A percentile compares a stretch with the other conserved stretches of the same genome.
Conservation (phyloP, 495 filamentous ascomycete genomes). For the Viridothelium virens region DNA sequence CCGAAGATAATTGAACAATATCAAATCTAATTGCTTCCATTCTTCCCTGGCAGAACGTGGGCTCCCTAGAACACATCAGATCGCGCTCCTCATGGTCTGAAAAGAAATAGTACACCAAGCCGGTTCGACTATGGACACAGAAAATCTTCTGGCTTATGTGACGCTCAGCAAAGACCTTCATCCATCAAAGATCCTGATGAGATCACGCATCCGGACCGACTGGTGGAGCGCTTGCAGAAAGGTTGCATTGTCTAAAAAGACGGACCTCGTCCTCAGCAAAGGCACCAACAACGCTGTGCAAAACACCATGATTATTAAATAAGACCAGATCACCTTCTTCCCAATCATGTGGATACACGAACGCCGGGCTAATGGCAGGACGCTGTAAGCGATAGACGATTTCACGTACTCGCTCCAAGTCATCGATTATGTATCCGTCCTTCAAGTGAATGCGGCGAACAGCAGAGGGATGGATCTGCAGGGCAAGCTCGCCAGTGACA, state of each 20-base stretch:
- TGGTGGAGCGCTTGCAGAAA: constrained; percentile 52
- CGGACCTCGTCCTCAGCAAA: constrained; percentile 63
- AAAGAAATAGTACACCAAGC: too few relatives aligned
- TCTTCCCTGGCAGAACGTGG: too few relatives aligned
- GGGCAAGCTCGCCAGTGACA: constrained; percentile 54
- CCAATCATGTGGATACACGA: constrained; percentile 69
- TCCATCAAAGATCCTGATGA: not conserved
- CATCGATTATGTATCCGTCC: constrained; percentile 58
- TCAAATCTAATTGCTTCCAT: too few relatives aligned
- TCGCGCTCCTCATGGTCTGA: too few relatives aligned
- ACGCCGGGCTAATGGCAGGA: constrained; percentile 58
- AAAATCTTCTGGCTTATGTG: too few relatives aligned
- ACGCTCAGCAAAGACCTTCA: not conserved
- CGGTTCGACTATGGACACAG: too few relatives aligned
- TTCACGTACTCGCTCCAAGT: constrained; percentile 55
- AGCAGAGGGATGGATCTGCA: constrained; percentile 63
- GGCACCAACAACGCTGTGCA: constrained; percentile 66
- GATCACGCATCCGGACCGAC: constrained; percentile 37
- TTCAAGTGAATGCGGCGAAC: constrained; percentile 54
- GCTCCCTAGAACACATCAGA: too few relatives aligned
- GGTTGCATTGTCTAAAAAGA: constrained; percentile 68
- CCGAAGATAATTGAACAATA: too few relatives aligned
- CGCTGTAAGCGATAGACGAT: constrained; percentile 60
- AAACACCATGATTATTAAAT: constrained; percentile 64
- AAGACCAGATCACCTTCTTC: constrained; percentile 63